Base-by-base conservation (phyloP, 805 yeast species). In the Yarrowia phangngaensis region DNA sequence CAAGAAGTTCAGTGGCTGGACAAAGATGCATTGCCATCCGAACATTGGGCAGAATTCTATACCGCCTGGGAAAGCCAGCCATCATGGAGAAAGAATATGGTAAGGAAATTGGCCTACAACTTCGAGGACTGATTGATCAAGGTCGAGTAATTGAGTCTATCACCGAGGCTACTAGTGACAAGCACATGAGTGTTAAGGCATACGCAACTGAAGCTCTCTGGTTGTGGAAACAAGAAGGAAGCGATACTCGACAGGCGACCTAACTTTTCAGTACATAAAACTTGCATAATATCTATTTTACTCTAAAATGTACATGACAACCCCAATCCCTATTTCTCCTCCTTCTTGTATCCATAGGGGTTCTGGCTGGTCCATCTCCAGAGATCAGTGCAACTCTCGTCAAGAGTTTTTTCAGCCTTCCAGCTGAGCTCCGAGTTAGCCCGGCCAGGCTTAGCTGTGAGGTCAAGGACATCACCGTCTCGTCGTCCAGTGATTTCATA, bases 181-280 rank as follows among this genome's bases (percentile, higher is more conserved):
- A 84, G 41, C 85, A 84, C 62, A 52, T 89, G 22, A 82, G 89
- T 26, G 88, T 88, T 1, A 70, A 84, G 56, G 84, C 76, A 56
- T 85, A 87, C 62, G 95, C 96, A 1, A 72, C 83, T 22, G 97
- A 89, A 56, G 95, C 96, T 0, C 70, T 89, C 26, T 89, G 95
- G 95, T 66, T 89, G 47, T 86, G 95, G 92, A 80, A 74, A 56
- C 56, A 61, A 26, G 60, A 63, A 15, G 57, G 60, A 8, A 56
- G 58, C 9, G 52, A 45, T 31, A 17, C 45, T 27, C 31, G 45
- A 6, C 45, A 38, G 19, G 45, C 45, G 6, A 27, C 24, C 14
- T 38, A 38, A n/a, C n/a, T n/a, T n/a, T n/a, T n/a, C n/a, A n/a
- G n/a, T n/a, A n/a, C n/a, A n/a, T n/a, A n/a, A n/a, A n/a, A n/a